These are phyloP conservation scores for Ichthyophthirius multifiliis DNA, from an alignment of 169 alveolate species.

Conservation along the genomic window DNA sequence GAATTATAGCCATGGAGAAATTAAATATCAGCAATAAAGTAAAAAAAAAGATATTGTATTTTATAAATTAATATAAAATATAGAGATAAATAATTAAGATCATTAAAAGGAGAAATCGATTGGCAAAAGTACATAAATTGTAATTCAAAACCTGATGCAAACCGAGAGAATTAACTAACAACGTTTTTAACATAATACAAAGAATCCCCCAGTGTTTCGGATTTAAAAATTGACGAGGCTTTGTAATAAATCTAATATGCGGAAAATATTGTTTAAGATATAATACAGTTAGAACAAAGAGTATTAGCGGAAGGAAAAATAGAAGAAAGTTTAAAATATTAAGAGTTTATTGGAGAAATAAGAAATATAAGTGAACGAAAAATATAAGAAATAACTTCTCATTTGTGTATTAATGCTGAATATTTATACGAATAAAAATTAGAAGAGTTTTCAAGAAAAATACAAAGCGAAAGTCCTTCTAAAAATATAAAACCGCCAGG, in stretches of 20 bases:
- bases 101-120: not conserved
- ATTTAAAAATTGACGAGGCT: conserved; percentile 5
- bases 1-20: not conserved
- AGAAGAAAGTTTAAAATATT: not conserved
- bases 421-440: not conserved
- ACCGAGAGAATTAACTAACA: not conserved
- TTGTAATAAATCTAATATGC: not conserved
- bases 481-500: conserved; percentile 4
- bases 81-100: not conserved
- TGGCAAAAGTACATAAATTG: not conserved
- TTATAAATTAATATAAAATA: not conserved
- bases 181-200: conserved; percentile 12
- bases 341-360: not conserved
- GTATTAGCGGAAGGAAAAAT: not conserved
- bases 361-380: conserved; percentile 20
- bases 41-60: too few relatives aligned
- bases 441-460: conserved; percentile 5
- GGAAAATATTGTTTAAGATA: not conserved
- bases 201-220: conserved; percentile 5
- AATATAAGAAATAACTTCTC: conserved; percentile 27
- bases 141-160: not conserved
- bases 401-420: conserved; percentile 31
- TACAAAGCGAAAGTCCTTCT: not conserved
- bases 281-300: not conserved
- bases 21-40: not conserved